Conservation (phyloP, 108 stramenopile species). For the Nannochloropsis granulata region DNA sequence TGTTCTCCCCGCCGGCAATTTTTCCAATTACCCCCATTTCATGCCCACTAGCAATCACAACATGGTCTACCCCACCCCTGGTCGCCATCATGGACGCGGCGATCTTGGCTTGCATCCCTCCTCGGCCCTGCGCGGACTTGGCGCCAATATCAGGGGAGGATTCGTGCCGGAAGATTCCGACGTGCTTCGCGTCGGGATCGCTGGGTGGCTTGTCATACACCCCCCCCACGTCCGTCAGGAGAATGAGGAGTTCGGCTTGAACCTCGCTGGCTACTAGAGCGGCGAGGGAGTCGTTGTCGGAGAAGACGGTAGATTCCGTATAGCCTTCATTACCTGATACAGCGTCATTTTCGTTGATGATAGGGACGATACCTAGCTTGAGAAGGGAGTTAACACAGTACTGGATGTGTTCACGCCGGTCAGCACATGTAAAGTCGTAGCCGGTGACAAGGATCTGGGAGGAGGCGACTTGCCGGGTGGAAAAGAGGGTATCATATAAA, state of each 20-base stretch:
- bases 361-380: slow-evolving; percentile 73
- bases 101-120: slow-evolving; percentile 54
- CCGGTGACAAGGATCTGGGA: slow-evolving; percentile 79
- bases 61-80: slow-evolving; percentile 51
- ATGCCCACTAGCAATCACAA: slow-evolving; percentile 67
- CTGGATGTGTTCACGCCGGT: slow-evolving; percentile 51
- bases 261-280: slow-evolving; percentile 68
- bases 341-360: slow-evolving; percentile 94
- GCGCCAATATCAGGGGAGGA: slow-evolving; percentile 47
- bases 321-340: slow-evolving; percentile 69
- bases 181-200: slow-evolving; percentile 53
- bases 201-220: slow-evolving; percentile 74
- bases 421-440: slow-evolving; percentile 57
- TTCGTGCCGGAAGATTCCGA: slow-evolving; percentile 35
- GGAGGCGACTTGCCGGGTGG: slow-evolving; percentile 32
- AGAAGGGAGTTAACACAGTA: slow-evolving; percentile 67
- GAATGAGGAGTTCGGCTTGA: slow-evolving; percentile 59
- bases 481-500: slow-evolving; percentile 68
- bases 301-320: slow-evolving; percentile 44
- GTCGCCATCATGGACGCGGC: slow-evolving; percentile 66
- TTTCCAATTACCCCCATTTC: background rate
- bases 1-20: background rate
- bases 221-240: slow-evolving; percentile 86
- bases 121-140: slow-evolving; percentile 58
- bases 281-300: slow-evolving; percentile 86